Evolutionary conservation across 371 early-diverging fungal species (phyloP).

Genomic region (Apophysomyces sp.): DNA sequence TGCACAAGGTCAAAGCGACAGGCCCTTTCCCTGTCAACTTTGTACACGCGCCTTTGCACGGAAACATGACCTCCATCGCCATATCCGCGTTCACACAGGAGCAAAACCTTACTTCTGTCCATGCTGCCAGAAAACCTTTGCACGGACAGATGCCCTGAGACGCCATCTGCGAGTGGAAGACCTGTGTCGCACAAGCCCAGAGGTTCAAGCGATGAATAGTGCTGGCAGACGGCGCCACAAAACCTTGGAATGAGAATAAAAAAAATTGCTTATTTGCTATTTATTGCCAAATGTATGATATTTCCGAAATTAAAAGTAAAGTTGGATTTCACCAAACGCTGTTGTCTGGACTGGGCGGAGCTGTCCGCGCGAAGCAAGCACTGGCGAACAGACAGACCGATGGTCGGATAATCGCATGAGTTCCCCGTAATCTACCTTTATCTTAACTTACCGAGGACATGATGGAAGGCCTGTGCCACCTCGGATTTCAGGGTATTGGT

Average conservation of each 20-base stretch:
- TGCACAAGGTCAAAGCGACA: background rate
- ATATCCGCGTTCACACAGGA: conserved; percentile 59
- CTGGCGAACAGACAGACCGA: too few relatives aligned
- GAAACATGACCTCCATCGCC: conserved; percentile 50
- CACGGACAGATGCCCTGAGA: conserved; percentile 65
- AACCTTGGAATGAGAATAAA: conserved; percentile 16
- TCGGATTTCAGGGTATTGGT: conserved; percentile 1
- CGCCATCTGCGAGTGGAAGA: conserved; percentile 62
- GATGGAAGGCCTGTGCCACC: conserved; percentile 4
- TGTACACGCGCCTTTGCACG: conserved; percentile 43
- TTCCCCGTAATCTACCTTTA: background rate
- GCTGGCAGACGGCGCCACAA: conserved; percentile 31
- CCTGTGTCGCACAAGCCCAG: conserved; percentile 39
- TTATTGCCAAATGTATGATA: background rate
- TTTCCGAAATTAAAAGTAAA: background rate
- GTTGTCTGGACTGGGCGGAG: too few relatives aligned
- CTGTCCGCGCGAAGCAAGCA: too few relatives aligned
- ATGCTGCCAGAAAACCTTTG: conserved; percentile 61
- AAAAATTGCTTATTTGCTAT: conserved; percentile 1
- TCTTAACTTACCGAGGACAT: conserved; percentile 2
- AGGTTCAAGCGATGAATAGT: conserved; percentile 46
- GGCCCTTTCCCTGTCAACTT: conserved; percentile 23
- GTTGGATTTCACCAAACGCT: too few relatives aligned
- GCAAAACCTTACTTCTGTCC: conserved; percentile 62
- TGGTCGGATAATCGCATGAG: background rate